Conservation (phyloP, 2,329 filamentous ascomycete species). For the Rhynchosporium graminicola region DNA sequence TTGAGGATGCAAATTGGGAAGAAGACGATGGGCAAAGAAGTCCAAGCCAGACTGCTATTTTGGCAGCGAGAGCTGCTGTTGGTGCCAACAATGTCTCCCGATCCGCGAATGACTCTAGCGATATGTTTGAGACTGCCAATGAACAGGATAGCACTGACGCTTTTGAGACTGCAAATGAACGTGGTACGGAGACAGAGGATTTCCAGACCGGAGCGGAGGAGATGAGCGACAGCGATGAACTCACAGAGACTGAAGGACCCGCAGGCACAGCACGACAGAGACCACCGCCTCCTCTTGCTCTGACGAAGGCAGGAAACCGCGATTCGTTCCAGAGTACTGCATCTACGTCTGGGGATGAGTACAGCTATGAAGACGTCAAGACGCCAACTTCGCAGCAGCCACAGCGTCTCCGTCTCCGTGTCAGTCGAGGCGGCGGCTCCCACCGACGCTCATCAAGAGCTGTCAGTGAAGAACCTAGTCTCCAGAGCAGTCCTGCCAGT, state of each 20-base stretch:
- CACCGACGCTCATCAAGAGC: slow-evolving; percentile 59
- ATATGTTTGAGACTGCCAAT: slow-evolving; percentile 79
- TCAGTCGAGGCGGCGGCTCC: slow-evolving; percentile 58
- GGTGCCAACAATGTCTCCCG: slow-evolving; percentile 32
- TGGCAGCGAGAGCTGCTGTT: slow-evolving; percentile 38
- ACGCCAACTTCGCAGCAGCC: slow-evolving; percentile 65
- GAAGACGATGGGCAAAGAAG: slow-evolving; percentile 64
- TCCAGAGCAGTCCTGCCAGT: slow-evolving; percentile 62
- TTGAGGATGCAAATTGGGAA: slow-evolving; percentile 88
- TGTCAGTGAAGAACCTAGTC: slow-evolving; percentile 58
- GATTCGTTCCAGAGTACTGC: slow-evolving; percentile 83
- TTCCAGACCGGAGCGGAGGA: slow-evolving; percentile 94
- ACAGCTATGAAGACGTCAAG: slow-evolving; percentile 60
- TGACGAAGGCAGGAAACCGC: slow-evolving; percentile 55
- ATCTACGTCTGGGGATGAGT: slow-evolving; percentile 80
- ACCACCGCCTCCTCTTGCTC: slow-evolving; percentile 43
- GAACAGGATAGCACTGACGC: slow-evolving; percentile 74
- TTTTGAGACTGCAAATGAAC: slow-evolving; percentile 77
- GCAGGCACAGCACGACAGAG: slow-evolving; percentile 42
- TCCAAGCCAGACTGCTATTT: slow-evolving; percentile 51
- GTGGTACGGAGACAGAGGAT: slow-evolving; percentile 83
- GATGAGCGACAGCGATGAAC: slow-evolving; percentile 69
- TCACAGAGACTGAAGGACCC: slow-evolving; percentile 78
- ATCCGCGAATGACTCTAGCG: slow-evolving; percentile 53
- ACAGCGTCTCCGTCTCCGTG: slow-evolving; percentile 69